phyloP scores from a whole-genome alignment of 1,284 basidiomycete genomes.

The Ganoderma leucocontextum region DNA sequence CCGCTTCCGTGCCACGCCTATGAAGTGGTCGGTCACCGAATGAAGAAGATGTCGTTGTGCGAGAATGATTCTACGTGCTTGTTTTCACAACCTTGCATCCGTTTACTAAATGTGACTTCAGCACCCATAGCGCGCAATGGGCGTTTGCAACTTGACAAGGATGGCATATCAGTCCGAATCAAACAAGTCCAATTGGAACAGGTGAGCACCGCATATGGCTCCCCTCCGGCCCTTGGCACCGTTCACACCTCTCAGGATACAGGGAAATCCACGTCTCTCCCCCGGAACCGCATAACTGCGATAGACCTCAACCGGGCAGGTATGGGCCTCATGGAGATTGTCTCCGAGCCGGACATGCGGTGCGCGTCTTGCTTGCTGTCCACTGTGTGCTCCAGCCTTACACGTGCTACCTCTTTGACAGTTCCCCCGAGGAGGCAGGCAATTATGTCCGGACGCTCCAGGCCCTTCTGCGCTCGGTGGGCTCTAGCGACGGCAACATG shows the following conservation, averaged over 20 bases:
- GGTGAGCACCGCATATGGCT: slow-evolving; percentile 52
- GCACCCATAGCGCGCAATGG: slow-evolving; percentile 87
- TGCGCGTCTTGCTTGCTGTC: slow-evolving; percentile 42
- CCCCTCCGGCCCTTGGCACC: slow-evolving; percentile 4
- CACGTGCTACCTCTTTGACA: slow-evolving; percentile 40
- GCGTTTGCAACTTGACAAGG: slow-evolving; percentile 57
- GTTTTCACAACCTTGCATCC: background rate
- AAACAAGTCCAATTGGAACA: slow-evolving; percentile 97
- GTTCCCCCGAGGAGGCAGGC: slow-evolving; percentile 91
- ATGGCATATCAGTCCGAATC: slow-evolving; percentile 71
- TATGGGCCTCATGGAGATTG: slow-evolving; percentile 93
- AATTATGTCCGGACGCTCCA: slow-evolving; percentile 91
- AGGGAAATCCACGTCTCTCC: slow-evolving; percentile 85
- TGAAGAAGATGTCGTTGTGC: background rate
- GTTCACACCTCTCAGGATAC: slow-evolving; percentile 74
- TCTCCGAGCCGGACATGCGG: slow-evolving; percentile 94
- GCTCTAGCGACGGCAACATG: slow-evolving; percentile 96
- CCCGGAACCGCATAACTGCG: slow-evolving; percentile 61
- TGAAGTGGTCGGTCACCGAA: background rate
- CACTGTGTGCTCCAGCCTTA: slow-evolving; percentile 6
- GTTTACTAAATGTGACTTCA: slow-evolving; percentile 34
- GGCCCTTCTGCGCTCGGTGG: slow-evolving; percentile 82
- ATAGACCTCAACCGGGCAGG: slow-evolving; percentile 95
- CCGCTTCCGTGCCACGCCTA: background rate
- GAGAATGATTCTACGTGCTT: background rate